Percentiles rank a stretch among this genome's conserved stretches.
Evolutionary conservation across 2,329 filamentous ascomycete genomes (phyloP).

Genomic region (Neonectria punicea): DNA sequence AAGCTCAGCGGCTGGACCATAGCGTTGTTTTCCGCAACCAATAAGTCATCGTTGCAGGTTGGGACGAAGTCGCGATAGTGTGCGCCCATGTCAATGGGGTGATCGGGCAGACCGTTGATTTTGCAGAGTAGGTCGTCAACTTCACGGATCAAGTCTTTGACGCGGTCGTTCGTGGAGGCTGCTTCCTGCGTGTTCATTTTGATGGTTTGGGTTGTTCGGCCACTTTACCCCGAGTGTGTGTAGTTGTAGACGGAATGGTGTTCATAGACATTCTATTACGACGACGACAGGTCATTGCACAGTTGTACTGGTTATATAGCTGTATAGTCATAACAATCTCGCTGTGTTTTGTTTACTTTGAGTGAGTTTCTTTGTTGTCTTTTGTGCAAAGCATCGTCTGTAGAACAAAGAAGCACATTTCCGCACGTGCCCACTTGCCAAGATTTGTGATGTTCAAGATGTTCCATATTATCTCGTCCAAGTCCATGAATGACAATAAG

Average conservation of each 20-base stretch:
- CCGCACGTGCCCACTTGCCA: background rate
- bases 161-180: background rate
- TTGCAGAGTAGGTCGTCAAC: background rate
- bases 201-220: background rate
- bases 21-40: background rate
- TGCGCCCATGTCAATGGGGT: too few relatives aligned
- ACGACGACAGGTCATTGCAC: background rate
- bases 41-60: background rate
- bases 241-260: background rate
- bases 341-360: background rate
- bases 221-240: background rate
- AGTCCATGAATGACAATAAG: background rate
- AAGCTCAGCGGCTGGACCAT: background rate
- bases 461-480: background rate
- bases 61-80: too few relatives aligned
- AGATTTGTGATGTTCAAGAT: background rate
- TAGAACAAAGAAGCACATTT: background rate
- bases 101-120: background rate
- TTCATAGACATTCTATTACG: conserved; percentile 9
- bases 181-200: background rate
- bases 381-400: background rate
- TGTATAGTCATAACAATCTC: background rate
- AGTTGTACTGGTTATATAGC: background rate
- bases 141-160: background rate
- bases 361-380: background rate